Percentiles rank a stretch among this genome's conserved stretches.
phyloP scores from a whole-genome alignment of 306 rosid species.

The Datisca glomerata region DNA sequence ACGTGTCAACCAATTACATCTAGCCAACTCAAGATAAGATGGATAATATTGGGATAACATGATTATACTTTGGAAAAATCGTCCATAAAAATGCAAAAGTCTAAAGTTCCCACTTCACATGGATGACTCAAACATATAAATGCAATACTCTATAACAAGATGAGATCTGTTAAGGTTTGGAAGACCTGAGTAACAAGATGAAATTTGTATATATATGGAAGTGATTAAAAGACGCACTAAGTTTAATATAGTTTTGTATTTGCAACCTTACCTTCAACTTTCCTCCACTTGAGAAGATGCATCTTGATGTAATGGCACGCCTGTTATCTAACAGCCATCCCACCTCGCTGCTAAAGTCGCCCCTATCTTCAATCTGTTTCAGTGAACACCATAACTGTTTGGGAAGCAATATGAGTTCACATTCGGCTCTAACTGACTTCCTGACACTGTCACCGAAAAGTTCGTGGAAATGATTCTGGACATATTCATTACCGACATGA shows the following conservation, averaged over 20 bases:
- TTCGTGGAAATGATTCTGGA: conserved; percentile 43
- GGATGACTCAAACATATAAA: no score
- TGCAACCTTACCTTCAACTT: conserved; percentile 55
- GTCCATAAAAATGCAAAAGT: no score
- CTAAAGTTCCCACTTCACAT: no score
- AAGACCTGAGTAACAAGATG: background rate
- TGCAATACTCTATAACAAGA: no score
- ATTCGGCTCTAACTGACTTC: conserved; percentile 46
- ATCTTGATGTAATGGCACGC: conserved; percentile 59
- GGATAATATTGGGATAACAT: no score
- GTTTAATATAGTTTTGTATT: background rate
- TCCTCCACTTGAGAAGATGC: conserved; percentile 55
- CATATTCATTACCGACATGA: no score
- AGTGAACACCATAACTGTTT: conserved; percentile 86
- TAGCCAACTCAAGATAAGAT: no score
- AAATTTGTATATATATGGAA: background rate
- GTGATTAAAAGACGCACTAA: background rate
- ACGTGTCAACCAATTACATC: no score
- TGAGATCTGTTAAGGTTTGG: no score
- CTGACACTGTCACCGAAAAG: conserved; percentile 21
- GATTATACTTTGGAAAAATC: no score
- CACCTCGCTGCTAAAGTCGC: conserved; percentile 50
- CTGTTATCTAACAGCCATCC: conserved; percentile 84
- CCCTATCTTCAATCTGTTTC: conserved; percentile 30
- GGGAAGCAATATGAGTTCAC: conserved; percentile 53